Percentiles rank a stretch among this genome's conserved stretches.
These are phyloP conservation scores for Anaeromyces robustus DNA, from an alignment of 192 early-diverging fungal species.

Conservation along the genomic window DNA sequence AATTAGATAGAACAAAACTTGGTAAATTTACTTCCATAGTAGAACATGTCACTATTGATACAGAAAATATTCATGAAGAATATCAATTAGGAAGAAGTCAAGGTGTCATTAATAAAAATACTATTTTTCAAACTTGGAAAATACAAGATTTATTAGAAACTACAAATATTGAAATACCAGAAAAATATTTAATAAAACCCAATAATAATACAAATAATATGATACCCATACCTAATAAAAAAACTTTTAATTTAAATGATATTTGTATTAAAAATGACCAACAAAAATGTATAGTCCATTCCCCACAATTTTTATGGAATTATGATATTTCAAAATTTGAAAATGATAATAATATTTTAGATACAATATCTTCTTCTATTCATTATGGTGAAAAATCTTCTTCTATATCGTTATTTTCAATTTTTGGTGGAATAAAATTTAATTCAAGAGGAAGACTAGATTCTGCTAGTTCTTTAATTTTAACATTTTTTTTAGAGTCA, in stretches of 20 bases:
- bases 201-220: not conserved
- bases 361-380: not conserved
- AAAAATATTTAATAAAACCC: not conserved
- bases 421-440: not conserved
- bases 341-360: not conserved
- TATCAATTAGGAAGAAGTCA: not conserved
- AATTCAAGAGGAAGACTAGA: not conserved
- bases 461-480: not conserved
- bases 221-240: not conserved
- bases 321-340: not conserved
- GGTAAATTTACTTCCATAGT: not conserved
- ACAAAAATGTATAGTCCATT: not conserved
- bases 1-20: not conserved
- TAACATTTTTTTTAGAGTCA: not conserved
- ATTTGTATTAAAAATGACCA: not conserved
- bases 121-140: not conserved
- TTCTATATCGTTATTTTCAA: not conserved
- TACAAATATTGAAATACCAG: not conserved
- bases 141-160: not conserved
- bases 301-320: not conserved
- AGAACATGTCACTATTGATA: not conserved
- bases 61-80: not conserved
- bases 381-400: not conserved
- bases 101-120: not conserved
- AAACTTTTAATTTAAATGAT: not conserved